Conservation (phyloP, 208 protist genomes). For the Angomonas desouzai region DNA sequence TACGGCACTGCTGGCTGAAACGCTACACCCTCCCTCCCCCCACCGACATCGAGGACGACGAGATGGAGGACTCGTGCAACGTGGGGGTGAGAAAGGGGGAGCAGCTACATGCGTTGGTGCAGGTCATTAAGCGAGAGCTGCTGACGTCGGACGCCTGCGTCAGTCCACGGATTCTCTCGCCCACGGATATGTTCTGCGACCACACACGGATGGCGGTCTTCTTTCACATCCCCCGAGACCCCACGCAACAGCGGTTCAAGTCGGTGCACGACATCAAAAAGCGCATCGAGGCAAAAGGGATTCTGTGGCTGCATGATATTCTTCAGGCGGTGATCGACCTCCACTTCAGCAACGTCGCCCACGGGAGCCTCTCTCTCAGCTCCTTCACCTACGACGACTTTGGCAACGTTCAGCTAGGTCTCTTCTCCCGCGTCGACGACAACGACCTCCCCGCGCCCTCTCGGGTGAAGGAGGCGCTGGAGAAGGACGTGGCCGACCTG, state of each 20-base stretch:
- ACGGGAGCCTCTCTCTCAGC: slow-evolving; percentile 47
- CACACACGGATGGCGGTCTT: slow-evolving; percentile 26
- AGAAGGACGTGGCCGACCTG: slow-evolving; percentile 20
- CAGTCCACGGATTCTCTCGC: slow-evolving; percentile 33
- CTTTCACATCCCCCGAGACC: slow-evolving; percentile 57
- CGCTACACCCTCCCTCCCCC: slow-evolving; percentile 32
- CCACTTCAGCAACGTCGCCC: slow-evolving; percentile 50
- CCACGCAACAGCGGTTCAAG: slow-evolving; percentile 64
- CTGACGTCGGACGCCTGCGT: slow-evolving; percentile 28
- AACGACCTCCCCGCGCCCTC: not conserved
- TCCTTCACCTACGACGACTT: slow-evolving; percentile 80
- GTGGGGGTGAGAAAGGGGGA: not conserved
- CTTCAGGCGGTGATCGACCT: slow-evolving; percentile 60
- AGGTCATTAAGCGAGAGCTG: slow-evolving; percentile 45
- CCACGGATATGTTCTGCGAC: slow-evolving; percentile 58
- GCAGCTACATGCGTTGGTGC: slow-evolving; percentile 17
- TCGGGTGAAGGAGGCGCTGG: not conserved
- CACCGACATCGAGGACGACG: not conserved
- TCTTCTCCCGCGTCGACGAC: slow-evolving; percentile 31
- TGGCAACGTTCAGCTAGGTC: slow-evolving; percentile 58
- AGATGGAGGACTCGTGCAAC: not conserved
- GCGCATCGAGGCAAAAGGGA: slow-evolving; percentile 39
- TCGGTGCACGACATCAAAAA: slow-evolving; percentile 52
- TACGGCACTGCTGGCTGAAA: slow-evolving; percentile 64
- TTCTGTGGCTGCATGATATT: slow-evolving; percentile 62